phyloP scores from a whole-genome alignment of 2,329 filamentous ascomycete species.

The Fusarium heterosporum region DNA sequence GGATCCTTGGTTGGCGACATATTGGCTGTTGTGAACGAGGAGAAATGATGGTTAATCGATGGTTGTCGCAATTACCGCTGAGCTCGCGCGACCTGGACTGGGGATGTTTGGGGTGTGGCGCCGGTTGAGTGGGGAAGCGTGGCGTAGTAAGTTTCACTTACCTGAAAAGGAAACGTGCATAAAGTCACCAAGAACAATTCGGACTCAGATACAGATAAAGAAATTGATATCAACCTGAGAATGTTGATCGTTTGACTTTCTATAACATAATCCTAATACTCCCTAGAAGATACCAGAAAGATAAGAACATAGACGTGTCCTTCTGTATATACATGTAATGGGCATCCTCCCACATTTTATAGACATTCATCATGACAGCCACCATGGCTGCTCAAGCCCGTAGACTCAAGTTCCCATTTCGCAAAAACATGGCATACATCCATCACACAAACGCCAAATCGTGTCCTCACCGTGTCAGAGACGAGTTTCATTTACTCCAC shows the following conservation, averaged over 20 bases:
- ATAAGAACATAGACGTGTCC: background rate
- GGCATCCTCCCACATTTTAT: constrained; percentile 10
- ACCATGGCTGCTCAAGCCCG: constrained; percentile 6
- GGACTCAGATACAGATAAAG: background rate
- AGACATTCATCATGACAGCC: constrained; percentile 21
- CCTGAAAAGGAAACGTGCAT: constrained; percentile 30
- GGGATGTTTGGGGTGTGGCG: constrained; percentile 31
- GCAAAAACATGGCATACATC: constrained; percentile 7
- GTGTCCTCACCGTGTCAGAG: constrained; percentile 5
- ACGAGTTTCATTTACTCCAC: constrained; percentile 57
- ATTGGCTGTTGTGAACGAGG: constrained; percentile 25
- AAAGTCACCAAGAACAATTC: background rate
- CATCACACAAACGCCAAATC: constrained; percentile 26
- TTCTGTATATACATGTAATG: constrained; percentile 17
- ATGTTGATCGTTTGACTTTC: background rate
- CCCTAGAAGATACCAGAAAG: background rate
- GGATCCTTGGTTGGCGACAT: constrained; percentile 60
- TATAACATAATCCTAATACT: background rate
- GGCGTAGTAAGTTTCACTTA: constrained; percentile 22
- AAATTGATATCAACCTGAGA: background rate
- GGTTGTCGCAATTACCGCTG: constrained; percentile 40
- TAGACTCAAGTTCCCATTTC: background rate
- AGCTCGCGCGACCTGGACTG: constrained; percentile 31
- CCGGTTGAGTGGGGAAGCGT: constrained; percentile 24
- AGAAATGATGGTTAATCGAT: constrained; percentile 23